Evolutionary conservation across 495 filamentous ascomycete genomes (phyloP).

Genomic region (Durotheca rogersii): DNA sequence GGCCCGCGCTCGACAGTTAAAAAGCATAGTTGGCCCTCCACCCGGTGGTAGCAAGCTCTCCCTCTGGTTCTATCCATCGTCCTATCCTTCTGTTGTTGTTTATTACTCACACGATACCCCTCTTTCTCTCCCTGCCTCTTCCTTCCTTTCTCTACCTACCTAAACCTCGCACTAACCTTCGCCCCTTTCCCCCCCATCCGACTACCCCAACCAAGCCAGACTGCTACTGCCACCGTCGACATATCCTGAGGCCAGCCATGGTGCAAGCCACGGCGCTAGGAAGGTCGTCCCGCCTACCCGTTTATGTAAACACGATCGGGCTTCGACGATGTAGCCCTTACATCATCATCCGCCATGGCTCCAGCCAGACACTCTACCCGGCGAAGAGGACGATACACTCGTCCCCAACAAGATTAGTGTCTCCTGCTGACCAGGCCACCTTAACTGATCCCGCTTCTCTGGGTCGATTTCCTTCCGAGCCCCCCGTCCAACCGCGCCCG

Average conservation of each 20-base stretch:
- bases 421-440: slow-evolving; percentile 35
- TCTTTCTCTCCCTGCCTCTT: neutral
- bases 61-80: slow-evolving; percentile 14
- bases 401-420: slow-evolving; percentile 41
- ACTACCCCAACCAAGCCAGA: neutral
- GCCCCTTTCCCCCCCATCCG: neutral
- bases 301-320: slow-evolving; percentile 19
- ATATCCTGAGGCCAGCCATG: slow-evolving; percentile 25
- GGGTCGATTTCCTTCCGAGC: slow-evolving; percentile 16
- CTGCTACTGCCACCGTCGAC: neutral
- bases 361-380: slow-evolving; percentile 10
- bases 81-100: neutral
- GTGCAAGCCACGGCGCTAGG: slow-evolving; percentile 23
- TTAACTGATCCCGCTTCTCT: slow-evolving; percentile 20
- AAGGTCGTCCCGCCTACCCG: slow-evolving; percentile 29
- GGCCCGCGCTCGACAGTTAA: slow-evolving; percentile 6
- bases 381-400: slow-evolving; percentile 41
- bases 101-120: neutral
- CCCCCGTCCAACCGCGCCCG: slow-evolving; percentile 16
- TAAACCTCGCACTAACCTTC: neutral
- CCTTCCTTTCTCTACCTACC: neutral
- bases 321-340: slow-evolving; percentile 26
- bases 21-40: neutral
- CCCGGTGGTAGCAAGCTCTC: neutral
- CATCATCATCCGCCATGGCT: slow-evolving; percentile 19